Conservation (phyloP, 2,329 filamentous ascomycete species). For the Beauveria sp. region DNA sequence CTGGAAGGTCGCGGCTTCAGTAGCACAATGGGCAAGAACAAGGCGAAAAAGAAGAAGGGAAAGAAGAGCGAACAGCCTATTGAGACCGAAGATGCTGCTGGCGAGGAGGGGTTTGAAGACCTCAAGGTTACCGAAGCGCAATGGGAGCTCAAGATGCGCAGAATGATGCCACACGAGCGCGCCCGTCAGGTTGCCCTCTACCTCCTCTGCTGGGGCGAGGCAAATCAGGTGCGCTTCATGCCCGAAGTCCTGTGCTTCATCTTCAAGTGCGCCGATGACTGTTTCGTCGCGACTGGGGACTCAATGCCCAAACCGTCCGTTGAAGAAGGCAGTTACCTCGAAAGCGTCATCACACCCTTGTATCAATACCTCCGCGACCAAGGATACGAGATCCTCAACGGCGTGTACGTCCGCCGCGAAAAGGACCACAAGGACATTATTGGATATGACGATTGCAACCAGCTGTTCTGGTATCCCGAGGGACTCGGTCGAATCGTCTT, state of each 20-base stretch:
- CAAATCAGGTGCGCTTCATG: constrained; percentile 97
- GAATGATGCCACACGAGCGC: constrained; percentile 97
- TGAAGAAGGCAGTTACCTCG: constrained; percentile 91
- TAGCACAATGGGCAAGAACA: constrained; percentile 31
- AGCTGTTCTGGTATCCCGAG: constrained; percentile 99
- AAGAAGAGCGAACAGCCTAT: constrained; percentile 58
- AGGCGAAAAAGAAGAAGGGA: constrained; percentile 64
- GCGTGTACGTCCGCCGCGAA: constrained; percentile 93
- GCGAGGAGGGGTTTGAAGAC: no score
- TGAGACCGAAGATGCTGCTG: no score
- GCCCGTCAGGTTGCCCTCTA: constrained; percentile 88
- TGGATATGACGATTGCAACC: constrained; percentile 97
- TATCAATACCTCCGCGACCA: constrained; percentile 95
- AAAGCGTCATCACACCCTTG: constrained; percentile 87
- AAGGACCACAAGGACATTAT: constrained; percentile 88
- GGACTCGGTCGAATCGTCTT: constrained; percentile 91
- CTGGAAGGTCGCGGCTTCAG: constrained; percentile 70
- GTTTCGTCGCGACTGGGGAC: constrained; percentile 70
- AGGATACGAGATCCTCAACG: constrained; percentile 90
- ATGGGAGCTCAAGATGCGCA: constrained; percentile 99
- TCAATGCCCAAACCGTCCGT: not conserved
- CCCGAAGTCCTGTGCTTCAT: constrained; percentile 95
- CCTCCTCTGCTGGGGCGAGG: constrained; percentile 94
- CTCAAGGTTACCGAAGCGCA: constrained; percentile 92
- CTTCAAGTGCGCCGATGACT: constrained; percentile 98